Conservation (phyloP, 139 green algal species). For the Edaphochlamys debaryana region DNA sequence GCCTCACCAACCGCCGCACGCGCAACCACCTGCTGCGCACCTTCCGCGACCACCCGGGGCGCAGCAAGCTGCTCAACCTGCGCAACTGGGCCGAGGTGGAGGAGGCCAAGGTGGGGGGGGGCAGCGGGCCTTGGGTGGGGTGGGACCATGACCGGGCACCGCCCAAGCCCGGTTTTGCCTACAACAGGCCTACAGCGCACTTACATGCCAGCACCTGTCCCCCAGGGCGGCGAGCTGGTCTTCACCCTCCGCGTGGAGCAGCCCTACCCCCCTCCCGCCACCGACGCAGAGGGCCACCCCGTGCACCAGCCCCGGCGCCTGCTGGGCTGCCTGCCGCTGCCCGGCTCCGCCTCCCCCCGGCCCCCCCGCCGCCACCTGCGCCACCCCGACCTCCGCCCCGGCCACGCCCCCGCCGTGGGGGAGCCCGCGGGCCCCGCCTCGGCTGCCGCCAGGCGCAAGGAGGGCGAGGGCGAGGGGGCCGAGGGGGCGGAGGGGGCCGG, state of each 20-base stretch:
- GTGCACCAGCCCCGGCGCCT: not conserved
- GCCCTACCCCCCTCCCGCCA: not conserved
- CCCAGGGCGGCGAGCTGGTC: slow-evolving; percentile 8
- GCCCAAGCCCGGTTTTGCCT: too few relatives aligned
- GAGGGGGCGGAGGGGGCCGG: too few relatives aligned
- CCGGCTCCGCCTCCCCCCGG: too few relatives aligned
- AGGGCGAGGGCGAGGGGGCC: not conserved
- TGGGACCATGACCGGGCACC: too few relatives aligned
- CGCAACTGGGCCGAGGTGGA: slow-evolving; percentile 35
- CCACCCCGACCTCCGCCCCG: too few relatives aligned
- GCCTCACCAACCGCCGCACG: slow-evolving; percentile 30
- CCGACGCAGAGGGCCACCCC: not conserved
- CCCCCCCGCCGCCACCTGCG: too few relatives aligned
- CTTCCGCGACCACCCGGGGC: not conserved
- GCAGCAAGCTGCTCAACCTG: slow-evolving; percentile 11
- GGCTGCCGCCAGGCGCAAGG: too few relatives aligned
- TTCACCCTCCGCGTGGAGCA: slow-evolving; percentile 22
- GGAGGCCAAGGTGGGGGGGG: not conserved
- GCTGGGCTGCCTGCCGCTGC: not conserved
- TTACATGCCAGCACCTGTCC: too few relatives aligned
- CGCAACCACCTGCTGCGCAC: slow-evolving; percentile 23
- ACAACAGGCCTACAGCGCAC: too few relatives aligned
- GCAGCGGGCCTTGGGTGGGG: not conserved
- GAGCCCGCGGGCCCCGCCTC: too few relatives aligned
- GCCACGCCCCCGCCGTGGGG: too few relatives aligned